These are phyloP conservation scores for Alternaria triticimaculans DNA, from an alignment of 2,329 filamentous ascomycete genomes.

Conservation along the genomic window DNA sequence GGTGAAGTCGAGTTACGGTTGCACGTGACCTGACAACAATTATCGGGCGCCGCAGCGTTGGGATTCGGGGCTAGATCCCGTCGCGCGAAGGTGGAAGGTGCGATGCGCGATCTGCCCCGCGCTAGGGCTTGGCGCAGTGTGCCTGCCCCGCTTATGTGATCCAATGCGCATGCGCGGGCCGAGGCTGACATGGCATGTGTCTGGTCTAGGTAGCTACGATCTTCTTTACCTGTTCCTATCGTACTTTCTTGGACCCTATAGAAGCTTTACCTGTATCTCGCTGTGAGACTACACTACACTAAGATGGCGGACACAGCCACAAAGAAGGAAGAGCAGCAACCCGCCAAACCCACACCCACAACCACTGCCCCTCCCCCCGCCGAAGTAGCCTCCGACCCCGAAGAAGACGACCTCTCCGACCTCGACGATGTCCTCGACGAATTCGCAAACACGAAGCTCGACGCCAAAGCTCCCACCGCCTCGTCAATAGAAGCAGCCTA, in stretches of 20 bases:
- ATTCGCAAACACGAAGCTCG: conserved; percentile 73
- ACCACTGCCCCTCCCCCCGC: conserved; percentile 24
- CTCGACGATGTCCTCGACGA: conserved; percentile 95
- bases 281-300: neutral
- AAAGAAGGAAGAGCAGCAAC: conserved; percentile 27
- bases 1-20: conserved; percentile 22
- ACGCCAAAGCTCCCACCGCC: conserved; percentile 51
- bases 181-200: conserved; percentile 29
- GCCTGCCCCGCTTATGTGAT: conserved; percentile 27
- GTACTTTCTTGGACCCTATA: neutral
- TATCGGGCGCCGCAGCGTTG: conserved; percentile 11
- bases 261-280: neutral
- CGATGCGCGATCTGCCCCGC: conserved; percentile 24
- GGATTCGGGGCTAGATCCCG: conserved; percentile 16
- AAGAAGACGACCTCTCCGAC: conserved; percentile 91
- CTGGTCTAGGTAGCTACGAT: neutral
- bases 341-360: conserved; percentile 11
- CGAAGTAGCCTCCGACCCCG: conserved; percentile 75
- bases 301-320: conserved; percentile 30
- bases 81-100: conserved; percentile 8
- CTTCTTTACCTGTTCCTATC: conserved; percentile 1
- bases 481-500: conserved; percentile 40
- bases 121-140: conserved; percentile 11
- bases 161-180: conserved; percentile 16
- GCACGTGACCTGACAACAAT: conserved; percentile 33